Base-by-base conservation (phyloP, 371 early-diverging fungal species). In the Saksenaea vasiformis region DNA sequence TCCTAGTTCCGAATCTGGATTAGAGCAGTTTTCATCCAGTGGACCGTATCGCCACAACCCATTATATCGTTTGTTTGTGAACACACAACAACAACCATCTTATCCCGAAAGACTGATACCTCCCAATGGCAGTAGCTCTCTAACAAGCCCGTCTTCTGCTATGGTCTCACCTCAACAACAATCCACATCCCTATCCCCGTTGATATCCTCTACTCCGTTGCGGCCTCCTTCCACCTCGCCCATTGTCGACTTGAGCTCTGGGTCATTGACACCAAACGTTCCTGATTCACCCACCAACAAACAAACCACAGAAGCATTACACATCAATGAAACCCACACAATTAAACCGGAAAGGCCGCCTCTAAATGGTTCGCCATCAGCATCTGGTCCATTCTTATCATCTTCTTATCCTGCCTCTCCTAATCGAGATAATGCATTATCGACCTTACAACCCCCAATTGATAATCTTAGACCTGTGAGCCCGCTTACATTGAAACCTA, bases 11-110 rank as follows among this genome's bases (percentile, higher is more conserved):
- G 35, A 13, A 39, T 19, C 60, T 14, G 27, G 28, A 14, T n/a
- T 31, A 26, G 56, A 44, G 17, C 56, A n/a, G 41, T 13, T 38
- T 17, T 43, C 63, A 38, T 31, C 55, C 22, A 51, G 26, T 38
- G 61, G 65, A 22, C 59, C 56, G 8, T 69, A 71, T 60, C 69
- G 39, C 5, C 69, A 70, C 19, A 73, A 70, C 36, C 80, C 77
- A 14, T 71, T 80, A 39, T 71, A 72, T 1, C 77, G 80, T 1
- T 65, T 80, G 60, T 80, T 80, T 61, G 73, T 71, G 61, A 80
- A 69, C 19, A 36, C 68, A 9, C 58, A 51, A 35, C 58, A 51
- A 35, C n/a, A 37, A 43, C 27, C 38, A 53, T 41, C 17, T 47
- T 47, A 47, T 47, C n/a, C 47, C 2, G 60, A 62, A 54, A 38